A percentile compares a stretch with the other conserved stretches of the same genome.
These are phyloP conservation scores for Erodium texanum DNA, from an alignment of 441 rosid genomes.

Conservation along the genomic window DNA sequence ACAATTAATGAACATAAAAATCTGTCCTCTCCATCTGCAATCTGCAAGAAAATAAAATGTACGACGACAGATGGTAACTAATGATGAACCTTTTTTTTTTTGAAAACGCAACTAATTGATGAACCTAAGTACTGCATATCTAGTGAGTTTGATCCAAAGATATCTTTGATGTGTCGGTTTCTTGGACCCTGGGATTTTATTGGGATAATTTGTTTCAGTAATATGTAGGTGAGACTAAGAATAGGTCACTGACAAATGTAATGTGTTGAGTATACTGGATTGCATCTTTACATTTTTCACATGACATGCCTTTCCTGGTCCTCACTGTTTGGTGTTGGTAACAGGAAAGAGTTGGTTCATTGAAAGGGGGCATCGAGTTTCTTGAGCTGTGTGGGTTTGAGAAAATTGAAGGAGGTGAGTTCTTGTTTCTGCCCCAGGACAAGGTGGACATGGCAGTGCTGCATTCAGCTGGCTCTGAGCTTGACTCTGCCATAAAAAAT, in stretches of 20 bases:
- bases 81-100: no score
- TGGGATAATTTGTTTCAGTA: not conserved
- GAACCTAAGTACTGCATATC: no score
- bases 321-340: constrained; percentile 14
- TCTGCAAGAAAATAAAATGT: no score
- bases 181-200: no score
- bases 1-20: no score
- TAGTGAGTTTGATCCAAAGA: no score
- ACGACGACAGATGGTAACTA: no score
- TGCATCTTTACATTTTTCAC: not conserved
- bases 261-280: not conserved
- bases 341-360: constrained; percentile 91
- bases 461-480: constrained; percentile 82
- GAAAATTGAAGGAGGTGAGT: constrained; percentile 68
- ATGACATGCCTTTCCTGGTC: constrained; percentile 1
- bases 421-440: constrained; percentile 63
- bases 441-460: constrained; percentile 66
- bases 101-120: no score
- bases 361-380: constrained; percentile 68
- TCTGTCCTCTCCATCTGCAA: no score
- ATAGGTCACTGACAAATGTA: not conserved
- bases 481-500: constrained; percentile 83
- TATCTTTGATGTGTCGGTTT: no score
- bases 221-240: not conserved
- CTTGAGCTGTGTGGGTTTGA: constrained; percentile 85